phyloP scores from a whole-genome alignment of 305 asterid species.

The Solanum hybrid region DNA sequence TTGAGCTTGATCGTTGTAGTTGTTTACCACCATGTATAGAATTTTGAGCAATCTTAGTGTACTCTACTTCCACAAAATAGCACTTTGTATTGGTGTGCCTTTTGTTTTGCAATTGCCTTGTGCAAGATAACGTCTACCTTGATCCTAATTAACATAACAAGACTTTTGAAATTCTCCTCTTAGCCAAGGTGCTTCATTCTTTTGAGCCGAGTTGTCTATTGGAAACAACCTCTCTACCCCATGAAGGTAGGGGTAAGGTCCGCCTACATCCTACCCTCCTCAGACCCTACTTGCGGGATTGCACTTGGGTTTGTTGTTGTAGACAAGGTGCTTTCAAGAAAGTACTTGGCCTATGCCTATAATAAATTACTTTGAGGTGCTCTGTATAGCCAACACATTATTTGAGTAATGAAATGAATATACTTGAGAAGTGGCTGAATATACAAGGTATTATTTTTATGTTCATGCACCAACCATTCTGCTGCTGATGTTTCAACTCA shows the following conservation, averaged over 20 bases:
- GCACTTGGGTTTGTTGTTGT: neutral
- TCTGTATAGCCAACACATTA: neutral
- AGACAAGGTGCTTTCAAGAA: neutral
- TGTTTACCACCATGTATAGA: slow-evolving; percentile 39
- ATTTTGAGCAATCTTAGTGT: slow-evolving; percentile 34
- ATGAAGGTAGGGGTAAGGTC: neutral
- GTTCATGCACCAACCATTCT: slow-evolving; percentile 1
- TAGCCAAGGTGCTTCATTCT: neutral
- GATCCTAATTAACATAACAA: neutral
- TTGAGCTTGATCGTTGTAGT: slow-evolving; percentile 31
- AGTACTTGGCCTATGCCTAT: neutral
- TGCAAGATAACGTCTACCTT: neutral
- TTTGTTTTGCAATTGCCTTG: neutral
- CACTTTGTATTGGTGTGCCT: neutral
- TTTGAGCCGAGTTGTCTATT: neutral
- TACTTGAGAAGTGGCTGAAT: neutral
- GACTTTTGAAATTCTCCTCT: neutral
- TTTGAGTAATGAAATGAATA: neutral
- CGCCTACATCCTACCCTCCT: neutral
- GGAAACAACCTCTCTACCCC: neutral
- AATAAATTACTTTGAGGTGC: neutral
- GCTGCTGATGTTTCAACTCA: neutral
- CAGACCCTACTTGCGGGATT: neutral
- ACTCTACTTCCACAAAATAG: neutral
- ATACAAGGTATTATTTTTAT: neutral